Conservation (phyloP, 371 early-diverging fungal genomes). For the Entomophthora muscae region DNA sequence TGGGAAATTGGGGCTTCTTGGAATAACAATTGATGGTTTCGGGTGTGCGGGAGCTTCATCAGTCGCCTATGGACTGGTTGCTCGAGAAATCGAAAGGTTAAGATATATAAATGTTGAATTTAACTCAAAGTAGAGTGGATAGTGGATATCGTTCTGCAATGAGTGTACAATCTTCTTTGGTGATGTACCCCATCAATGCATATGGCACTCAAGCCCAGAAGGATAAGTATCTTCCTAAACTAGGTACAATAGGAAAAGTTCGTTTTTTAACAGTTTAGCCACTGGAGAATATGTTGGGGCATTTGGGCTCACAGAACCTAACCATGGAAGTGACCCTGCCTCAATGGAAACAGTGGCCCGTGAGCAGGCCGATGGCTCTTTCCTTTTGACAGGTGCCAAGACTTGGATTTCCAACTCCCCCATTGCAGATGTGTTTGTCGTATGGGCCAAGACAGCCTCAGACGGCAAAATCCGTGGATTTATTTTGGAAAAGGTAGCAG, state of each 20-base stretch:
- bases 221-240: slow-evolving; percentile 76
- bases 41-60: slow-evolving; percentile 95
- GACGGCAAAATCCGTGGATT: slow-evolving; percentile 85
- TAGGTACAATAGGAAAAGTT: slow-evolving; percentile 30
- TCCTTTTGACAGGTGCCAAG: slow-evolving; percentile 78
- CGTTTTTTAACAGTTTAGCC: slow-evolving; percentile 26
- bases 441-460: slow-evolving; percentile 92
- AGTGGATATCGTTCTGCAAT: slow-evolving; percentile 94
- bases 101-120: neutral
- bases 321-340: slow-evolving; percentile 92
- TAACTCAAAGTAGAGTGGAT: slow-evolving; percentile 44
- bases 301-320: slow-evolving; percentile 95
- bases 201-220: slow-evolving; percentile 85
- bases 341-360: slow-evolving; percentile 85
- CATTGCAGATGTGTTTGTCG: slow-evolving; percentile 90
- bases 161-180: slow-evolving; percentile 94
- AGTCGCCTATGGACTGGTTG: slow-evolving; percentile 91
- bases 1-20: slow-evolving; percentile 93
- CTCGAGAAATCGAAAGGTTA: slow-evolving; percentile 86
- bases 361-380: slow-evolving; percentile 45
- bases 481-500: slow-evolving; percentile 62
- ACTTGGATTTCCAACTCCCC: slow-evolving; percentile 99
- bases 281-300: slow-evolving; percentile 76
- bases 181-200: slow-evolving; percentile 93
- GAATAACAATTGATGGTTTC: slow-evolving; percentile 90